These are phyloP conservation scores for Chlorella sorokiniana DNA, from an alignment of 139 green algal genomes.

Conservation along the genomic window DNA sequence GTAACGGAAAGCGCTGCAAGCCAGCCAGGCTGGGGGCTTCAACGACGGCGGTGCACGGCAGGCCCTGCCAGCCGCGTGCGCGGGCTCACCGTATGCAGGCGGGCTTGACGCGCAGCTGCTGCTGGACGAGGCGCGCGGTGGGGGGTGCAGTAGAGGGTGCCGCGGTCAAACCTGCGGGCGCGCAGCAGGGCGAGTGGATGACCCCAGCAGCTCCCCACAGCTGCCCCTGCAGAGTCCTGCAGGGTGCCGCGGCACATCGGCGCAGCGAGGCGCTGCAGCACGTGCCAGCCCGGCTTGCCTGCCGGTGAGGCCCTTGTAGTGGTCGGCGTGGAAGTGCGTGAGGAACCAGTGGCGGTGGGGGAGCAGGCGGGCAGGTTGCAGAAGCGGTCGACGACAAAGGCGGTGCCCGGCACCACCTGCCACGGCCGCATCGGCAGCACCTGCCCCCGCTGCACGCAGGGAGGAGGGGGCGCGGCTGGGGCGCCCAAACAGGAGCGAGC, in stretches of 20 bases:
- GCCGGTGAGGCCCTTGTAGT: conserved; percentile 68
- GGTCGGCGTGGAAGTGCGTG: conserved; percentile 90
- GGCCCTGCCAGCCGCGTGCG: background rate
- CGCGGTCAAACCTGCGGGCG: conserved; percentile 47
- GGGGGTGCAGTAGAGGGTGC: conserved; percentile 74
- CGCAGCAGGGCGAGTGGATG: background rate
- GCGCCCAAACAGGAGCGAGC: too few species aligned
- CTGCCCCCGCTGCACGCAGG: conserved; percentile 11
- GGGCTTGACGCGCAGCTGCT: conserved; percentile 49
- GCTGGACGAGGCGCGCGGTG: conserved; percentile 69
- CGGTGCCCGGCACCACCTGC: conserved; percentile 68
- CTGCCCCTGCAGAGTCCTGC: too few species aligned
- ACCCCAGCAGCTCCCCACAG: background rate
- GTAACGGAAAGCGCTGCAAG: conserved; percentile 34
- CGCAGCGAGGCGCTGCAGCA: background rate
- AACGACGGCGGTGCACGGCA: background rate
- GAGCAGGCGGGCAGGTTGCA: conserved; percentile 30
- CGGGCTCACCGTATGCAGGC: conserved; percentile 13
- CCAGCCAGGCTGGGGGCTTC: background rate
- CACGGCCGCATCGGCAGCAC: conserved; percentile 39
- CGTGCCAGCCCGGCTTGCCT: conserved; percentile 6
- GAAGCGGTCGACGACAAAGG: conserved; percentile 82
- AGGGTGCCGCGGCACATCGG: background rate
- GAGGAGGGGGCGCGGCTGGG: too few species aligned
- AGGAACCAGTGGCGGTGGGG: conserved; percentile 74